A percentile compares a stretch with the other conserved stretches of the same genome.
phyloP scores from a whole-genome alignment of 192 early-diverging fungal genomes.

The Obelidium mucronatum region DNA sequence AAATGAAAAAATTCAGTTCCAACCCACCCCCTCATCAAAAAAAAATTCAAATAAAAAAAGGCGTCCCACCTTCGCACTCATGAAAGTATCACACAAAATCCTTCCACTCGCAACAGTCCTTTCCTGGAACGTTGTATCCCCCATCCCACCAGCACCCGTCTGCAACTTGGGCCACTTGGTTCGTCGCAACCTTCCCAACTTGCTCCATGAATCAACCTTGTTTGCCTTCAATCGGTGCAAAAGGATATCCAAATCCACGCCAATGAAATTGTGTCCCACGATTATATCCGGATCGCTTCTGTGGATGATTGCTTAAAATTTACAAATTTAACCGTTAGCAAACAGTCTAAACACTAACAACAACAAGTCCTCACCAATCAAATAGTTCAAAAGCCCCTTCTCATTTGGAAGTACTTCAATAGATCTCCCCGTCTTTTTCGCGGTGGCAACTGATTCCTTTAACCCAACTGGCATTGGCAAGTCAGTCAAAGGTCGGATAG shows the following conservation, averaged over 20 bases:
- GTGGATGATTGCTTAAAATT: constrained; percentile 73
- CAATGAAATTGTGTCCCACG: constrained; percentile 96
- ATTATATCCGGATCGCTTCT: constrained; percentile 89
- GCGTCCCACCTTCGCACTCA: constrained; percentile 74
- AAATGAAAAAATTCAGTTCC: neutral
- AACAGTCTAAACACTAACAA: constrained; percentile 15
- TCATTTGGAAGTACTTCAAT: constrained; percentile 77
- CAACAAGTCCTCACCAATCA: constrained; percentile 60
- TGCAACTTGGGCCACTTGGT: constrained; percentile 88
- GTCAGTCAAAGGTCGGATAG: constrained; percentile 76
- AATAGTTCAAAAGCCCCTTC: constrained; percentile 75
- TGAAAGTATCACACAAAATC: constrained; percentile 92
- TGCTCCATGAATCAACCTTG: constrained; percentile 82
- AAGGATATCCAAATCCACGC: constrained; percentile 92
- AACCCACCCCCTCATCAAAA: too few relatives aligned
- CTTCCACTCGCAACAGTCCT: constrained; percentile 82
- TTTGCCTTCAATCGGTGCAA: constrained; percentile 91
- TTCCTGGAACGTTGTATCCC: constrained; percentile 80
- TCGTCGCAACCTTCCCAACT: constrained; percentile 84
- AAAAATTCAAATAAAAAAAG: constrained; percentile 18
- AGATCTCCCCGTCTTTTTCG: constrained; percentile 46
- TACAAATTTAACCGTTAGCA: neutral
- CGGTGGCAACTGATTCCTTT: constrained; percentile 51
- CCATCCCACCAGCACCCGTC: constrained; percentile 77
- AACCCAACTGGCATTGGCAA: constrained; percentile 86